Base-by-base conservation (phyloP, 495 filamentous ascomycete species). In the Filosporella fistucella region DNA sequence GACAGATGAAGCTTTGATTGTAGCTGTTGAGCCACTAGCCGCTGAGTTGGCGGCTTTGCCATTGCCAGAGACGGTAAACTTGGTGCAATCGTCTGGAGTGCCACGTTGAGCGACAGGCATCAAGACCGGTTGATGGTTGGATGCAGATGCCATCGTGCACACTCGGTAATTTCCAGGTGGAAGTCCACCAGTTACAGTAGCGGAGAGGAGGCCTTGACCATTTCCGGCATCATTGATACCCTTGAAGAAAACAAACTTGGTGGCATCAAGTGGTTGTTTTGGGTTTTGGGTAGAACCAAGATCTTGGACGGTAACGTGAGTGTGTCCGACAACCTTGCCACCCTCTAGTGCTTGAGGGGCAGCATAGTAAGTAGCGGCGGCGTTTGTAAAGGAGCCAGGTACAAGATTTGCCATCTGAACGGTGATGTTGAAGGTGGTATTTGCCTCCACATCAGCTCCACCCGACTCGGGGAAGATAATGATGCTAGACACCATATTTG, bases 101-200 rank as follows among this genome's bases (percentile, higher is more conserved):
- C 85, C 85, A 60, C 85, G 79, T 64, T 86, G 82, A 42, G 84
- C 84, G 33, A 88, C 80, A 33, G 84, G 85, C 84, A 88, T 88
- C 17, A 85, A 56, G 11, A 87, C 84, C 44, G 84, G 82, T 63
- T 88, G 84, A 64, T 88, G 85, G 65, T 86, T 88, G 49, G 74
- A 71, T 17, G 84, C 66, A 28, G 73, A 66, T 32, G 75, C 71
- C 75, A 88, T 81, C 46, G 84, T 85, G 71, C 84, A 88, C 24
- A 85, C 74, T 51, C 84, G 77, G 63, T 85, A 88, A 67, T 75
- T 74, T 4, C 84, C 85, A 32, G 68, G 69, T 3, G 80, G 77
- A 20, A 88, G 76, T 48, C 84, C 85, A n/a, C 70, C 77, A 13
- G 68, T 62, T 12, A 88, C 80, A 9, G 56, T 53, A 38, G 81